Evolutionary conservation across 2,329 filamentous ascomycete genomes (phyloP).

Genomic region (Hansfordia pulvinata): DNA sequence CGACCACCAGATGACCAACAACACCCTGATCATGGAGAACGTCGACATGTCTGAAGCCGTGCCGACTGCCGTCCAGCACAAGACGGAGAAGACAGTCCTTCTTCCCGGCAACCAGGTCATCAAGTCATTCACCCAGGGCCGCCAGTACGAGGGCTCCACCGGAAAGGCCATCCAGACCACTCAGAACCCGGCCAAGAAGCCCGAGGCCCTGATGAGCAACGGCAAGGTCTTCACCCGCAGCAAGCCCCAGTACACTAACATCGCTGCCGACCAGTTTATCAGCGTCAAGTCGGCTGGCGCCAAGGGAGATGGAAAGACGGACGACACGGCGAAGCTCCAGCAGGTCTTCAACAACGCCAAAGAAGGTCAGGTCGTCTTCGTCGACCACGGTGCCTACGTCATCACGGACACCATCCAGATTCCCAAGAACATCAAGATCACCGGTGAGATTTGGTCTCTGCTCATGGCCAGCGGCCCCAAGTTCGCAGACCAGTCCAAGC

Average conservation of each 20-base stretch:
- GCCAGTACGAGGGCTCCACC: slow-evolving; percentile 42
- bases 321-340: slow-evolving; percentile 81
- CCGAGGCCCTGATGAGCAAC: slow-evolving; percentile 45
- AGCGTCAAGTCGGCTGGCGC: slow-evolving; percentile 75
- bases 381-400: slow-evolving; percentile 63
- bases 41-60: slow-evolving; percentile 66
- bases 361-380: slow-evolving; percentile 54
- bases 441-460: slow-evolving; percentile 82
- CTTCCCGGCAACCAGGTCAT: slow-evolving; percentile 59
- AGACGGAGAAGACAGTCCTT: slow-evolving; percentile 41
- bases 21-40: slow-evolving; percentile 77
- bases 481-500: slow-evolving; percentile 64
- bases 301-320: slow-evolving; percentile 74
- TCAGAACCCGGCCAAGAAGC: slow-evolving; percentile 45
- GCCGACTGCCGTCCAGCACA: slow-evolving; percentile 49
- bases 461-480: slow-evolving; percentile 67
- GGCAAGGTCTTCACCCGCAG: slow-evolving; percentile 69
- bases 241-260: slow-evolving; percentile 75
- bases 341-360: slow-evolving; percentile 56
- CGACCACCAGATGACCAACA: slow-evolving; percentile 53
- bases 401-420: slow-evolving; percentile 57
- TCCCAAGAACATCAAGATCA: slow-evolving; percentile 72
- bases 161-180: slow-evolving; percentile 45
- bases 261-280: slow-evolving; percentile 57
- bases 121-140: slow-evolving; percentile 66